Conservation (phyloP, 2,329 filamentous ascomycete species). For the Cladosporium sp. region DNA sequence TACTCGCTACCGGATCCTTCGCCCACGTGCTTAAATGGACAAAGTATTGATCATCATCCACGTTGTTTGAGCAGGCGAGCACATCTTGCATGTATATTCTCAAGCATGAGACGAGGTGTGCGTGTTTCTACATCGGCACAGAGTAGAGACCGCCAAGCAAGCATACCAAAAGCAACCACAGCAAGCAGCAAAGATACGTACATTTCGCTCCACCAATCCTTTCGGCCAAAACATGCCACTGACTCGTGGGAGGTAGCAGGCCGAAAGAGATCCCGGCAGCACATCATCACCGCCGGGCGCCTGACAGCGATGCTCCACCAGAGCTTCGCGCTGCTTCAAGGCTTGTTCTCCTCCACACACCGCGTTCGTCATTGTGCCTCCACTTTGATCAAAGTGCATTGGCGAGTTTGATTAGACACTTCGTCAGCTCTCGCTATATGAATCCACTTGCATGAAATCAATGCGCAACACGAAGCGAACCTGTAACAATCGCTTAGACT, state of each 20-base stretch:
- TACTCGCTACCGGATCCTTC: too few species aligned
- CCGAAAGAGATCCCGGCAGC: constrained; percentile 4
- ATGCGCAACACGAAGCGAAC: too few species aligned
- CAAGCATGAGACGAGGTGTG: too few species aligned
- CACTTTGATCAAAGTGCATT: neutral
- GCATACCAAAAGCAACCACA: too few species aligned
- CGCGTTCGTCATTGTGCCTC: neutral
- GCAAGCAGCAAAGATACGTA: neutral
- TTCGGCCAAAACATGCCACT: neutral
- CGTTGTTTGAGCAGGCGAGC: too few species aligned
- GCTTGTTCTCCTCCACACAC: neutral
- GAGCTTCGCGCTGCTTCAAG: neutral
- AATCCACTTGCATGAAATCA: too few species aligned
- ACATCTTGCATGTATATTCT: too few species aligned
- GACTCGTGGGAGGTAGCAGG: neutral
- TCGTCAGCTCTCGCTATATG: neutral
- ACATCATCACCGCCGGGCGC: neutral
- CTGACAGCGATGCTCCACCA: neutral
- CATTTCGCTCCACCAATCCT: neutral
- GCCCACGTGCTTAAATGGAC: too few species aligned
- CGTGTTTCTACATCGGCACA: too few species aligned
- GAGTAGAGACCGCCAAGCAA: too few species aligned
- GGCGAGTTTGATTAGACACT: too few species aligned
- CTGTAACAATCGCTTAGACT: neutral
- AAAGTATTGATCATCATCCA: too few species aligned